These are phyloP conservation scores for Rhynchospora tenuis DNA, from an alignment of 176 grass and related monocot genomes.

Conservation along the genomic window DNA sequence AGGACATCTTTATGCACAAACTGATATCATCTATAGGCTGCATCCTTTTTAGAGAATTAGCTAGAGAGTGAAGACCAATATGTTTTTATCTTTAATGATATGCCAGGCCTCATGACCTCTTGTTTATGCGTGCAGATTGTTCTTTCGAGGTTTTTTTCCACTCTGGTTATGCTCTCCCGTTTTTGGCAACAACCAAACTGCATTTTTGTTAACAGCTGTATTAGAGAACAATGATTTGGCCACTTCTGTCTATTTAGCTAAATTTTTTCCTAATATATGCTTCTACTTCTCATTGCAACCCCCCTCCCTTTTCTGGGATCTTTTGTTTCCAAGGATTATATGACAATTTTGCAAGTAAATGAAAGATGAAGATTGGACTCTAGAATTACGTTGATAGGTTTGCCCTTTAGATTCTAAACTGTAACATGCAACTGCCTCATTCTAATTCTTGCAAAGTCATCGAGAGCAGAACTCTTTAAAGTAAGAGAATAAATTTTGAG, in stretches of 20 bases:
- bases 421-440: not conserved
- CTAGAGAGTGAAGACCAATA: not conserved
- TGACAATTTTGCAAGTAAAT: not conserved
- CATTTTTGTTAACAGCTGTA: constrained; percentile 5
- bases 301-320: not conserved
- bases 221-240: not conserved
- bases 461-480: not conserved
- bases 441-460: not conserved
- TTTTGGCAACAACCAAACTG: not conserved
- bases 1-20: not conserved
- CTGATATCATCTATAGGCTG: not conserved
- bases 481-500: too few relatives aligned
- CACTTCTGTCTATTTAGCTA: not conserved
- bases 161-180: not conserved
- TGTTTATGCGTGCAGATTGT: constrained; percentile 3
- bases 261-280: not conserved
- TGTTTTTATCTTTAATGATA: not conserved
- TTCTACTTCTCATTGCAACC: not conserved
- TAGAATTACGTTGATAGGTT: not conserved
- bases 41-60: not conserved
- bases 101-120: not conserved
- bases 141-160: not conserved
- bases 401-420: not conserved
- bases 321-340: not conserved
- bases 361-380: not conserved